Evolutionary conservation across 2,329 filamentous ascomycete genomes (phyloP), one percentile per base, ranked within the genome.

Genomic region (Sporothrix protearum): DNA sequence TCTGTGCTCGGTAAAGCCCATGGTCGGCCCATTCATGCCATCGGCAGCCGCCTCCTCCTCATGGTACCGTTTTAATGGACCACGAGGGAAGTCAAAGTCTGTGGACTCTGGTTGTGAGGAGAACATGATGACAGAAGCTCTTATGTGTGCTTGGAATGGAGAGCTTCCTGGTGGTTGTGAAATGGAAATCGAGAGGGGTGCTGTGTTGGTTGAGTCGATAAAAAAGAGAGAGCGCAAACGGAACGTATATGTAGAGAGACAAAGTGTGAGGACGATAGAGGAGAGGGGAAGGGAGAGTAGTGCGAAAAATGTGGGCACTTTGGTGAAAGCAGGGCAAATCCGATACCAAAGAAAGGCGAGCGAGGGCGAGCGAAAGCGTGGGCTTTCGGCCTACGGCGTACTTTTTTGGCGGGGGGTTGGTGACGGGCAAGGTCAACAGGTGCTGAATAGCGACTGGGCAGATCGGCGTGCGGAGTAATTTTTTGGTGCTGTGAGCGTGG

Each of bases 1-100:
- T 76, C 84, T 81, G 75, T 86, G 85, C 77, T 86, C 84, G 3
- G 80, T 81, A 73, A 86, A 85, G 75, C 84, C 84, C 70, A 80
- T 61, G 73, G 77, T 77, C 47, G 76, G 74, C 57, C 78, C 79
- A 51, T 78, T 78, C 49, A 76, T 76, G n/a, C 81, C 71, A 25
- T 82, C 73, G 16, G 57, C 55, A 25, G 80, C 80, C 39, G 75
- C 75, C 28, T 85, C 84, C 25, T 85, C 83, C 36, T 86, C 84
- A 39, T 83, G 80, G 70, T 77, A 78, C 63, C 84, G 80, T 79
- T 86, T 86, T 69, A 83, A 80, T 68, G 79, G 78, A 25, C 77
- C 74, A 42, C 83, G 81, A 51, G 79, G 75, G 78, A 76, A 80
- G 72, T 73, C 79, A 78, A 76, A 80, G 72, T 73, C 79, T 42